Evolutionary conservation across 768 basidiomycete genomes (phyloP), one percentile per base, ranked within the genome.

Genomic region (Phaffia tasmanica): DNA sequence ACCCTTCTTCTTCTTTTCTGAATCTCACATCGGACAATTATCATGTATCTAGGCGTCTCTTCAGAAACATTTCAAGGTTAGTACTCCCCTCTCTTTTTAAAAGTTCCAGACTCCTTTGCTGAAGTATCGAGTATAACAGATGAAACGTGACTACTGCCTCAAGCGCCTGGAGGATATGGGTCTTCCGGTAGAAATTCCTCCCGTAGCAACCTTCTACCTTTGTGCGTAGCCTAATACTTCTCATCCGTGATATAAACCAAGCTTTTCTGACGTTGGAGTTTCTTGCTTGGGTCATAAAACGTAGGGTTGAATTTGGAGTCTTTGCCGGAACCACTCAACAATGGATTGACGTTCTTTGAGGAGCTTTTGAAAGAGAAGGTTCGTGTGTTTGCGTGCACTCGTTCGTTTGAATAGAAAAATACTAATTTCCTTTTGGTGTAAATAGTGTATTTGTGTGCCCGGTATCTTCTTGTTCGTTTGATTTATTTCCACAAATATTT

Each of bases 311-410:
- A 88, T 77, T 80, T 94, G 25, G 85, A 86, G 74, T 81, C 80
- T 64, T 81, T 95, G 58, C 87, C 89, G 11, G 72, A 83, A 6
- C 93, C 93, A 9, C 75, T 95, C 50, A 90, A 91, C 78, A 89
- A 89, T 72, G 92, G 92, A 23, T 78, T 95, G 72, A 89, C 88
- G 6, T 94, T 97, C 83, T 97, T 97, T 73, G 91, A 94, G 73
- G 91, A 92, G 76, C 79, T 91, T 54, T 81, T 94, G 62, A 94
- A 91, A 77, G 87, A 89, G 77, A 82, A 89, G 77, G 21, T 61
- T 66, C 9, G n/a, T 29, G n/a, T 29, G 53, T 54, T 9, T 29
- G 4, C 29, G 4, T 23, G n/a, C n/a, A 16, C 5, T 16, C 53
- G 5, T 15, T 23, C n/a, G 29, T 54, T 54, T 9, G 23, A 23